Evolutionary conservation across 192 early-diverging fungal genomes (phyloP), one percentile per base, ranked within the genome.

Genomic region (Coemansia sp.): DNA sequence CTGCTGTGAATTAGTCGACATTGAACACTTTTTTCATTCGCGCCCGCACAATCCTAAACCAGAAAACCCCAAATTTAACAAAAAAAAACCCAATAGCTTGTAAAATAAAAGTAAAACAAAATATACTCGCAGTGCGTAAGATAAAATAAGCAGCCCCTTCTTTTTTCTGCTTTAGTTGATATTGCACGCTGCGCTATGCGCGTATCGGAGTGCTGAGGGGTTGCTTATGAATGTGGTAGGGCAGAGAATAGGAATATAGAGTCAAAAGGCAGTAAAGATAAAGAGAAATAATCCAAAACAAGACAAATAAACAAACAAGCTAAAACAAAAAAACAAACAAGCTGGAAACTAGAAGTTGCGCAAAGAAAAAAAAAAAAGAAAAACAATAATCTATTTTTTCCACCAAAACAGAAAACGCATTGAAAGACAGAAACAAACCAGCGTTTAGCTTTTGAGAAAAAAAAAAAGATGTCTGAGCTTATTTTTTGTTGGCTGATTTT

Each of bases 1-100:
- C 60, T 74, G 77, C 60, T 81, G 78, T 56, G 69, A 69, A 69
- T 72, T 69, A 45, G 66, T 52, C 22, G 67, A 60, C 78, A 81
- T 81, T 72, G 38, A 75, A 63, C 18, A 48, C 59, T 55, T 42
- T 45, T 49, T 50, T 56, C 66, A 74, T 68, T 63, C 17, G 51
- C 45, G 20, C 14, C 28, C 31, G 17, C 5, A 33, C 56, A 57
- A 57, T 57, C 56, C 30, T 25, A 33, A 32, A 33, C 56, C 28
- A 17, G 14, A 22, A 62, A 50, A 51, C 4, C 48, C 51, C 20
- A 16, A 38, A 25, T 8, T 3, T 33, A 54, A 14, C 10, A 10
- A 62, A 61, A 1, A 62, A 12, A 31, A 34, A 33, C 3, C 3
- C 14, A 57, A 8, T 4, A 34, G 5, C 2, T 67, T 20, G 8